Evolutionary conservation across 192 early-diverging fungal species (phyloP).

Genomic region (Gigaspora rosea): DNA sequence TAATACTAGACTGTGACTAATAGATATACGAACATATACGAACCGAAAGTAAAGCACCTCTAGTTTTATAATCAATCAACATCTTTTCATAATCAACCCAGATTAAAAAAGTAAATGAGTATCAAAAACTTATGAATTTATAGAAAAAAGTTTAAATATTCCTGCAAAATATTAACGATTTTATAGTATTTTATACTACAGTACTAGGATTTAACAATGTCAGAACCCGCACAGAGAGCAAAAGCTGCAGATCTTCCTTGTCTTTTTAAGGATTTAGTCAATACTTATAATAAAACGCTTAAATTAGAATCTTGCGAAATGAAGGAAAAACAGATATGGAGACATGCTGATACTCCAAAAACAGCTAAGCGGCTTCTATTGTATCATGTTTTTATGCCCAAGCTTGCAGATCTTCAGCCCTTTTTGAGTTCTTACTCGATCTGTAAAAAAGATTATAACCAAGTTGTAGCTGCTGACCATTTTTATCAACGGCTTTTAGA

Average conservation of each 20-base stretch:
- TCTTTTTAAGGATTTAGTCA: neutral
- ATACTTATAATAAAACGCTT: neutral
- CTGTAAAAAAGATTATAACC: slow-evolving; percentile 12
- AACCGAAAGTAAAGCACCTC: no score
- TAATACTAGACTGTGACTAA: no score
- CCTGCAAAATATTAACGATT: no score
- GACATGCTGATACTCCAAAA: slow-evolving; percentile 8
- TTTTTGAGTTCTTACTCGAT: neutral
- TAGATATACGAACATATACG: no score
- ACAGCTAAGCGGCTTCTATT: neutral
- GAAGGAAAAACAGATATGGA: slow-evolving; percentile 9
- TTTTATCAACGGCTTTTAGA: slow-evolving; percentile 11
- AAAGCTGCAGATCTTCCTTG: neutral
- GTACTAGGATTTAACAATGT: no score
- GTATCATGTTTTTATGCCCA: neutral
- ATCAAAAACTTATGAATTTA: no score
- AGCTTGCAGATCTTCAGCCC: neutral
- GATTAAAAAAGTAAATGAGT: no score
- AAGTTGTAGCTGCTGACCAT: neutral
- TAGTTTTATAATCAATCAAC: no score
- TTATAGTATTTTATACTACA: no score
- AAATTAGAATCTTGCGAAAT: neutral
- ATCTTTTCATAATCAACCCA: no score
- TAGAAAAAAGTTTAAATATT: no score
- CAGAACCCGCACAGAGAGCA: neutral